These are phyloP conservation scores for Mucor piriformis DNA, from an alignment of 371 early-diverging fungal genomes.

Conservation along the genomic window DNA sequence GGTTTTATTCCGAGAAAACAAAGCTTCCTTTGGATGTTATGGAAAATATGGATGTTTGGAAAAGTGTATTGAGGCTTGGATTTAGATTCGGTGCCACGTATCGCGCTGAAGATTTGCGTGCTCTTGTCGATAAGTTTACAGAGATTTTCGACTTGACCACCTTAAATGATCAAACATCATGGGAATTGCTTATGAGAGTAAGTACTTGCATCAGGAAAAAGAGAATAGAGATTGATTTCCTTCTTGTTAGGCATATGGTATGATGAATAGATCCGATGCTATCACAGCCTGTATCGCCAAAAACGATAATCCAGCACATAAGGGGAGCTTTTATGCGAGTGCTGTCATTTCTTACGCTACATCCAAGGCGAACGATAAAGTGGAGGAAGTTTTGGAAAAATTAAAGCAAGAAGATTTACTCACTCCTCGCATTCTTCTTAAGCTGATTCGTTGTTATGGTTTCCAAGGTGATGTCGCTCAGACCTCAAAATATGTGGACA, in stretches of 20 bases:
- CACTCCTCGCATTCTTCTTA: conserved; percentile 7
- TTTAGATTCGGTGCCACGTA: conserved; percentile 26
- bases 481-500: conserved; percentile 13
- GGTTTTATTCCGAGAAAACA: conserved; percentile 30
- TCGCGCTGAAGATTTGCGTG: conserved; percentile 28
- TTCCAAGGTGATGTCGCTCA: conserved; percentile 27
- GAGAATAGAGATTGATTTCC: not conserved
- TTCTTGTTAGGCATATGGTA: conserved; percentile 18
- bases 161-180: conserved; percentile 25
- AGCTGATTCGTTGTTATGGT: conserved; percentile 31
- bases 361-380: conserved; percentile 14
- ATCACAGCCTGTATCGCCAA: conserved; percentile 4
- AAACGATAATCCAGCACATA: not conserved
- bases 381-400: conserved; percentile 16
- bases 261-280: conserved; percentile 22
- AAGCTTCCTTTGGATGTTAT: conserved; percentile 14
- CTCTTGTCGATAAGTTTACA: conserved; percentile 27
- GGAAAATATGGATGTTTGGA: conserved; percentile 37
- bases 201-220: not conserved
- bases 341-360: conserved; percentile 29
- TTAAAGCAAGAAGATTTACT: conserved; percentile 13
- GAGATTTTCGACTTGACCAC: conserved; percentile 19
- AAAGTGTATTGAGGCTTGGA: conserved; percentile 31
- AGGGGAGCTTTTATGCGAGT: conserved; percentile 1
- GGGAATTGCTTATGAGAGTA: conserved; percentile 44